A percentile compares a stretch with the other conserved stretches of the same genome.
Conservation (phyloP, 805 yeast species). For the Wickerhamiella cacticola region DNA sequence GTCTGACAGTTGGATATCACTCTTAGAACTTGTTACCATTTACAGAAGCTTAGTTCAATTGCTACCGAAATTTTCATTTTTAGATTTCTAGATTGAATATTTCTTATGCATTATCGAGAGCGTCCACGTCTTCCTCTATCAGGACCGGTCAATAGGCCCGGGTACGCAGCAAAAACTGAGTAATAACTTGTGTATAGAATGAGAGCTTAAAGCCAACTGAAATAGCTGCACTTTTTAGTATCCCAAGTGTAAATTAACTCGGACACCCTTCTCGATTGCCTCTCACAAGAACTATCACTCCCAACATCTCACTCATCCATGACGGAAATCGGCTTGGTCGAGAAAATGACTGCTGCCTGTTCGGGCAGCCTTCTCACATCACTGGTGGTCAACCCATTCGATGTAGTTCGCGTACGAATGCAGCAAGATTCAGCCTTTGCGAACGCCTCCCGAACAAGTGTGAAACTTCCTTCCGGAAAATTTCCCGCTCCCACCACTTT, state of each 20-base stretch:
- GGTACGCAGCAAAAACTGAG: background rate
- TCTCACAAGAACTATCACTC: background rate
- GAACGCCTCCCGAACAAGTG: background rate
- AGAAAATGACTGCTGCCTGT: conserved; percentile 31
- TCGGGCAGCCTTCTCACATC: conserved; percentile 34
- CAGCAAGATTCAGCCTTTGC: conserved; percentile 29
- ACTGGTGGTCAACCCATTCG: conserved; percentile 33
- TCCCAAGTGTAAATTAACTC: too few relatives aligned
- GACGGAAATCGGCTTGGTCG: conserved; percentile 8
- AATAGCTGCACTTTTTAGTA: too few relatives aligned
- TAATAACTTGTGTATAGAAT: background rate
- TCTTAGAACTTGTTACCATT: too few relatives aligned
- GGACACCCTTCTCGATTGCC: too few relatives aligned
- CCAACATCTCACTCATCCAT: conserved; percentile 6
- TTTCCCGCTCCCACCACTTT: background rate
- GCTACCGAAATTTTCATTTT: too few relatives aligned
- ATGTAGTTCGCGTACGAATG: conserved; percentile 34
- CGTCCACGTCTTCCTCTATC: too few relatives aligned
- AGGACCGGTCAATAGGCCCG: conserved; percentile 1
- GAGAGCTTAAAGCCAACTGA: background rate
- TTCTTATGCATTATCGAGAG: too few relatives aligned
- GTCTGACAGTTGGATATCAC: too few relatives aligned
- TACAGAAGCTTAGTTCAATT: too few relatives aligned
- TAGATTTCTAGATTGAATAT: too few relatives aligned
- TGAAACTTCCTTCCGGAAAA: background rate